A percentile compares a stretch with the other conserved stretches of the same genome.
phyloP scores from a whole-genome alignment of 495 filamentous ascomycete genomes.

The Pyrenula massariospora region DNA sequence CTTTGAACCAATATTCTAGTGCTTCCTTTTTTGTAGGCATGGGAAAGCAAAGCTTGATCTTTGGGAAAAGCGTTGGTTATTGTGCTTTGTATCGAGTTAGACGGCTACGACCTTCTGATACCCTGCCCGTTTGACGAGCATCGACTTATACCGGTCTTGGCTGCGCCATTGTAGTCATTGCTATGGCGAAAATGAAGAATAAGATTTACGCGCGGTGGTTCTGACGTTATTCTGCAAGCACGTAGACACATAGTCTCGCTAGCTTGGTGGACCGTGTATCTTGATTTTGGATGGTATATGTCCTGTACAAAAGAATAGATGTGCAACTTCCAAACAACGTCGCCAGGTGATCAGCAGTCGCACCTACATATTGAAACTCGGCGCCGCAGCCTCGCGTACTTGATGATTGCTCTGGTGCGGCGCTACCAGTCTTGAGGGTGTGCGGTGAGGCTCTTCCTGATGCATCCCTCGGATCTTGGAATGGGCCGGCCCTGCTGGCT shows the following conservation, averaged over 20 bases:
- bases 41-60: background rate
- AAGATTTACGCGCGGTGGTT: too few relatives aligned
- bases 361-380: too few relatives aligned
- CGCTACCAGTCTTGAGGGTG: background rate
- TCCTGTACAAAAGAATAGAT: too few relatives aligned
- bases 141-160: background rate
- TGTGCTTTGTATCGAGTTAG: background rate
- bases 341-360: too few relatives aligned
- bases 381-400: too few relatives aligned
- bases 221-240: too few relatives aligned
- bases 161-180: background rate
- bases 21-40: background rate
- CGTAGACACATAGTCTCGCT: too few relatives aligned
- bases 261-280: too few relatives aligned
- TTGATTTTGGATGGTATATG: too few relatives aligned
- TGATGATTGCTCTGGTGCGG: background rate
- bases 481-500: background rate
- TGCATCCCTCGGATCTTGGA: background rate
- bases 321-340: too few relatives aligned
- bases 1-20: background rate
- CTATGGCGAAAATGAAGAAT: too few relatives aligned
- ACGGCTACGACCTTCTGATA: background rate
- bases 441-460: background rate
- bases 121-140: background rate
- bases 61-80: background rate